phyloP scores from a whole-genome alignment of 352 stramenopile species.

The Pythium plurisporium region DNA sequence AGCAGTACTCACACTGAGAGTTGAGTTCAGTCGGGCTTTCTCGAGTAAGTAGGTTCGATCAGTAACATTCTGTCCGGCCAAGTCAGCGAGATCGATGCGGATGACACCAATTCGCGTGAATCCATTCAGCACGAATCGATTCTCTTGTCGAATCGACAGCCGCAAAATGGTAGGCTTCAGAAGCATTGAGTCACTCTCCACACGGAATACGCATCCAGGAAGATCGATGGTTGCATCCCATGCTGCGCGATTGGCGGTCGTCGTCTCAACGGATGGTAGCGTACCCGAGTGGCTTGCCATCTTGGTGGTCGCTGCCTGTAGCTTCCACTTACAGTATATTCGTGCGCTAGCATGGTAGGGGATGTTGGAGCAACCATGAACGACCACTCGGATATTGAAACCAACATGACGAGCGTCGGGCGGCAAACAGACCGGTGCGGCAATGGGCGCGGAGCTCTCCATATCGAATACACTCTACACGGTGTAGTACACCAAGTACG shows the following conservation, averaged over 20 bases:
- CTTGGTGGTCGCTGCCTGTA: not conserved
- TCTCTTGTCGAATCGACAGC: slow-evolving; percentile 30
- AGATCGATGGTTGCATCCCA: slow-evolving; percentile 26
- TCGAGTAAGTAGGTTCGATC: slow-evolving; percentile 30
- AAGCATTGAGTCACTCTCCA: slow-evolving; percentile 24
- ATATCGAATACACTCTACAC: too few species aligned
- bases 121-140: slow-evolving; percentile 1
- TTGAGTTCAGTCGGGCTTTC: slow-evolving; percentile 36
- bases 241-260: slow-evolving; percentile 23
- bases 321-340: slow-evolving; percentile 40
- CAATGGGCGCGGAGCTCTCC: not conserved
- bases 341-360: slow-evolving; percentile 21
- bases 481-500: too few species aligned
- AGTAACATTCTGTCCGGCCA: slow-evolving; percentile 20
- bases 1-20: slow-evolving; percentile 23
- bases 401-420: slow-evolving; percentile 4
- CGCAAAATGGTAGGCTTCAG: slow-evolving; percentile 26
- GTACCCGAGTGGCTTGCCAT: not conserved
- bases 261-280: slow-evolving; percentile 22
- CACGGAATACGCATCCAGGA: slow-evolving; percentile 20
- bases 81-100: slow-evolving; percentile 32
- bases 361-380: slow-evolving; percentile 38
- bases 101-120: slow-evolving; percentile 27
- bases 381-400: slow-evolving; percentile 28
- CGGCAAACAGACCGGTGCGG: too few species aligned